Conservation (phyloP, 1,139 yeast genomes). For the Taiozyma sp. region DNA sequence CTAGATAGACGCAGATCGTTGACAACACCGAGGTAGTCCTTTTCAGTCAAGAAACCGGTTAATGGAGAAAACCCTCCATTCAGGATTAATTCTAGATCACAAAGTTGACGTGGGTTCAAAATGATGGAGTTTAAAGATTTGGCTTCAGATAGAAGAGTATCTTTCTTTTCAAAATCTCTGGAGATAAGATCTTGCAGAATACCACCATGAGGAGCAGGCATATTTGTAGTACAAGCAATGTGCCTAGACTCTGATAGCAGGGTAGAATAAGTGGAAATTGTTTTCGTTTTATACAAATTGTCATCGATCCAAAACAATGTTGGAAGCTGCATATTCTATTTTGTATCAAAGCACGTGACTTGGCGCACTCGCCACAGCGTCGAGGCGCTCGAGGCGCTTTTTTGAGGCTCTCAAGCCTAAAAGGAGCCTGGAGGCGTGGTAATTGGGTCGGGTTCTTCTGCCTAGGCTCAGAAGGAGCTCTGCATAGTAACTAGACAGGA, state of each 20-base stretch:
- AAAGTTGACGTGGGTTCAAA: constrained; percentile 82
- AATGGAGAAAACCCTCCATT: constrained; percentile 96
- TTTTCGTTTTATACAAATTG: neutral
- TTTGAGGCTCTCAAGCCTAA: no score
- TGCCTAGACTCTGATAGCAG: neutral
- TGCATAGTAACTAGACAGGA: neutral
- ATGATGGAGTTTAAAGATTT: constrained; percentile 45
- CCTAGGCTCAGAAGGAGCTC: neutral
- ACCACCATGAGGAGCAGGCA: constrained; percentile 93
- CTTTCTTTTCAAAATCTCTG: constrained; percentile 65
- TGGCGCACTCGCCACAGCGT: neutral
- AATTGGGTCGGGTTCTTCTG: no score
- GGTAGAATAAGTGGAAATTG: neutral
- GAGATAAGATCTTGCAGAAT: constrained; percentile 75
- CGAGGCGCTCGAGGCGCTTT: neutral
- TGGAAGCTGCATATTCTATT: neutral
- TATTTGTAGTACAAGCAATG: constrained; percentile 21
- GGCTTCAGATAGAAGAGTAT: constrained; percentile 53
- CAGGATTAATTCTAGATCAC: constrained; percentile 87
- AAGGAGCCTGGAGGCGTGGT: no score
- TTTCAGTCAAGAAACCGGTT: constrained; percentile 75
- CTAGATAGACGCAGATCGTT: constrained; percentile 65
- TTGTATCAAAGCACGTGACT: neutral
- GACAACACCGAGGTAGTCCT: constrained; percentile 79
- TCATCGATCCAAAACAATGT: neutral